A percentile compares a stretch with the other conserved stretches of the same genome.
Evolutionary conservation across 441 rosid genomes (phyloP).

Genomic region (Breynia disticha): DNA sequence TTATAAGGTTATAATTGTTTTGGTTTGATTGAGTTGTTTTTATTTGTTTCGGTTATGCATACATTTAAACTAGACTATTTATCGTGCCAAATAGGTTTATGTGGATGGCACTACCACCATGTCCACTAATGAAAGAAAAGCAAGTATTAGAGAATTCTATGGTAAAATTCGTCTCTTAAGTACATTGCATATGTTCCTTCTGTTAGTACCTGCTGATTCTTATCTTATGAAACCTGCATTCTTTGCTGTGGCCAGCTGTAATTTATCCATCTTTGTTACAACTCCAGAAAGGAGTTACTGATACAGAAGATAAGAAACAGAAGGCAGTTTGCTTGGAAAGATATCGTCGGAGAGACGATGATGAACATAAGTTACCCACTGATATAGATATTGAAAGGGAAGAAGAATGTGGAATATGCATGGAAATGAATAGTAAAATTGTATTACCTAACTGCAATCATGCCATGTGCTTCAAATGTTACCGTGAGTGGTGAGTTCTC

Average conservation of each 20-base stretch:
- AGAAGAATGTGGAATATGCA: constrained; percentile 66
- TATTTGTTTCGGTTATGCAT: background rate
- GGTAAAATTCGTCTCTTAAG: no score
- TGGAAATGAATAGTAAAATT: constrained; percentile 51
- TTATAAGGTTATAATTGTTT: constrained; percentile 44
- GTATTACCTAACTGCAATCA: constrained; percentile 56
- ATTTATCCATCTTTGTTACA: constrained; percentile 57
- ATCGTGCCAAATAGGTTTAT: constrained; percentile 48
- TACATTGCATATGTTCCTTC: background rate
- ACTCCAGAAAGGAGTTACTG: constrained; percentile 51
- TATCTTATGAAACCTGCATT: constrained; percentile 5
- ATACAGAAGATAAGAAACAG: constrained; percentile 49
- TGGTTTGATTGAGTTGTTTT: background rate
- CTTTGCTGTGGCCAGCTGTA: constrained; percentile 30
- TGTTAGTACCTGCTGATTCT: no score
- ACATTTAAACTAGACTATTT: background rate
- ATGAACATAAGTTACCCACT: constrained; percentile 17
- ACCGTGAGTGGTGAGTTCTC: constrained; percentile 42
- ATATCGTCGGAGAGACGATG: constrained; percentile 44
- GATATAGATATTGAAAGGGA: constrained; percentile 51
- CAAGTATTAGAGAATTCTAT: constrained; percentile 74
- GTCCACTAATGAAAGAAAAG: constrained; percentile 72
- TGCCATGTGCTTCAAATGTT: constrained; percentile 57
- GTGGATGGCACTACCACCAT: constrained; percentile 50
- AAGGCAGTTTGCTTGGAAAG: constrained; percentile 43